Evolutionary conservation across 495 filamentous ascomycete genomes (phyloP).

Genomic region (Thermothielavioides terrestris): DNA sequence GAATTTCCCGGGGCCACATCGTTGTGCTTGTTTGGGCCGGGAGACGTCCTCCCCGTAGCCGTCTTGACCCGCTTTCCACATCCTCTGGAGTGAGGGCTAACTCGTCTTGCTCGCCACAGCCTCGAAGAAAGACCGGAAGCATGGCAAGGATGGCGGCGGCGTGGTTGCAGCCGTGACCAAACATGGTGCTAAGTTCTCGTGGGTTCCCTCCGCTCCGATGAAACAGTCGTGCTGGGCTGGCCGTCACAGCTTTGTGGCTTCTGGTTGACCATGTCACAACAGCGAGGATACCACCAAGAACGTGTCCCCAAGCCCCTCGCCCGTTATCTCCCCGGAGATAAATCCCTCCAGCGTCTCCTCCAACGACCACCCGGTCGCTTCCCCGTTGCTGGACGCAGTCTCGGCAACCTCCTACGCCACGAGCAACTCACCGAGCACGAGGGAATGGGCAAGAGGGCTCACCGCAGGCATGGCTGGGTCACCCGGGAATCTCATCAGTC

Average conservation of each 20-base stretch:
- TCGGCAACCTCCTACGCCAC: conserved; percentile 39
- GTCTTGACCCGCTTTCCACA: too few relatives aligned
- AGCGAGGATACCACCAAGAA: conserved; percentile 29
- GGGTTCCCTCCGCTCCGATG: conserved; percentile 16
- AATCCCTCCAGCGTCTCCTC: conserved; percentile 30
- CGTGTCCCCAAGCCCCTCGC: conserved; percentile 32
- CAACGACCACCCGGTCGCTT: conserved; percentile 30
- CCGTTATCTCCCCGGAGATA: conserved; percentile 34
- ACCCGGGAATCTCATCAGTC: conserved; percentile 47
- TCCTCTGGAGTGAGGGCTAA: conserved; percentile 9
- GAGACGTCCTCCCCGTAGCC: neutral
- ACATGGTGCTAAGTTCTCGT: conserved; percentile 44
- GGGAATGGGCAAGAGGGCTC: conserved; percentile 45
- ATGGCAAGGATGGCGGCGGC: conserved; percentile 44
- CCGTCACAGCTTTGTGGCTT: neutral
- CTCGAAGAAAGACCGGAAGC: conserved; percentile 44
- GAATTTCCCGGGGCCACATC: neutral
- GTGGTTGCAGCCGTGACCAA: conserved; percentile 46
- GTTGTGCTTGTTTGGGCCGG: neutral
- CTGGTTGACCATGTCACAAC: conserved; percentile 22
- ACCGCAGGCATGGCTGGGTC: conserved; percentile 41
- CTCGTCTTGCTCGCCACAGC: conserved; percentile 16
- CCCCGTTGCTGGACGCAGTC: conserved; percentile 37
- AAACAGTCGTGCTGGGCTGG: conserved; percentile 1
- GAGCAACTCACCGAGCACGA: conserved; percentile 40